Conservation (phyloP, 257 asterid species). For the Ligustrum vulgare region DNA sequence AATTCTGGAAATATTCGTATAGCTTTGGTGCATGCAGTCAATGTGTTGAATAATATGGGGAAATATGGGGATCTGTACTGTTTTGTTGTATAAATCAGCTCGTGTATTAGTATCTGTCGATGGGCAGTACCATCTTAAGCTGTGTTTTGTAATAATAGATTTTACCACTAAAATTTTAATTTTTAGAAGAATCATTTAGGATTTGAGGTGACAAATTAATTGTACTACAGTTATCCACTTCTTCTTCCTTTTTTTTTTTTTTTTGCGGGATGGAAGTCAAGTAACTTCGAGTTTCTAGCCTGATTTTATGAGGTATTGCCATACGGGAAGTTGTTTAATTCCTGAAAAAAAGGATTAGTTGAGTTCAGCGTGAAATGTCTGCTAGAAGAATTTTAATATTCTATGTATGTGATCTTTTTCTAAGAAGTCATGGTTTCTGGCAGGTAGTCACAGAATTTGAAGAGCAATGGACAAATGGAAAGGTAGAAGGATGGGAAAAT, state of each 20-base stretch:
- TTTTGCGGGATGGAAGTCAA: neutral
- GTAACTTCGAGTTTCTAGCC: neutral
- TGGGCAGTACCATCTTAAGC: neutral
- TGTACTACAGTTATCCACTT: neutral
- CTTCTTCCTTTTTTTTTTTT: no score
- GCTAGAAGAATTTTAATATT: neutral
- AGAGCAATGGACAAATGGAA: slow-evolving; percentile 76
- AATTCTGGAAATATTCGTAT: neutral
- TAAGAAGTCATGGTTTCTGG: slow-evolving; percentile 23
- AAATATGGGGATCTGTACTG: neutral
- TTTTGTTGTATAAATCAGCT: neutral
- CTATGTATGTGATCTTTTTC: neutral
- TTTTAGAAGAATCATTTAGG: neutral
- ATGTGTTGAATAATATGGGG: neutral
- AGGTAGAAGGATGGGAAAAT: slow-evolving; percentile 75
- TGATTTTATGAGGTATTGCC: neutral
- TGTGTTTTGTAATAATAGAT: neutral
- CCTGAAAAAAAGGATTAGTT: slow-evolving; percentile 6
- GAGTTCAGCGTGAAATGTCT: slow-evolving; percentile 6
- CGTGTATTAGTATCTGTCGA: neutral
- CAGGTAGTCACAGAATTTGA: slow-evolving; percentile 78
- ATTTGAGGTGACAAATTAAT: neutral
- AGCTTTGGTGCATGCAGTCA: neutral
- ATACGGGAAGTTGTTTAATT: slow-evolving; percentile 4
- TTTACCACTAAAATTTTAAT: neutral